These are phyloP conservation scores for Rhizoclosmatium globosum DNA, from an alignment of 192 early-diverging fungal species.

Conservation along the genomic window DNA sequence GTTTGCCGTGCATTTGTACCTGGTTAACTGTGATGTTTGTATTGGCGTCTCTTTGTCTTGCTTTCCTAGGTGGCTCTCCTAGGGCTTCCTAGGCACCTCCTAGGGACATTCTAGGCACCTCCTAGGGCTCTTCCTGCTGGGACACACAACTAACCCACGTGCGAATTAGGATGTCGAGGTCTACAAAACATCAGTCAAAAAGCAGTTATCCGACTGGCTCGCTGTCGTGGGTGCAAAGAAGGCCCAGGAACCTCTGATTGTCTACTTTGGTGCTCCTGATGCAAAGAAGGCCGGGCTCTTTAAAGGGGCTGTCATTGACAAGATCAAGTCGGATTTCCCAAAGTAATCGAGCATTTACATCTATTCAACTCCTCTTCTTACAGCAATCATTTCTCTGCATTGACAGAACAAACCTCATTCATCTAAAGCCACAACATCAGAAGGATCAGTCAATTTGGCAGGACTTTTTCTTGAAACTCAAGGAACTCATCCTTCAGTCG, in stretches of 20 bases:
- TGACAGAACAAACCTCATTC: conserved; percentile 12
- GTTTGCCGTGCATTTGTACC: conserved; percentile 80
- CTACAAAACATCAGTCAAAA: conserved; percentile 71
- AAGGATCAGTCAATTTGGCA: conserved; percentile 74
- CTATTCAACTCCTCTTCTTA: neutral
- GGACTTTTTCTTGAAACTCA: conserved; percentile 75
- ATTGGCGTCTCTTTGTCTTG: too few species aligned
- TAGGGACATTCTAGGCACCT: neutral
- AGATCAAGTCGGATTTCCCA: conserved; percentile 84
- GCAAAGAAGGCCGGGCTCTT: conserved; percentile 40
- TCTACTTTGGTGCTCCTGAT: conserved; percentile 49
- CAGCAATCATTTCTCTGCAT: neutral
- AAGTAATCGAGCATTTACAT: conserved; percentile 6
- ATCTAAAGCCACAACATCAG: conserved; percentile 25
- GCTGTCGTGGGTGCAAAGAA: conserved; percentile 76
- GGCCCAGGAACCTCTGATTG: conserved; percentile 86
- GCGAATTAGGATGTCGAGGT: conserved; percentile 73
- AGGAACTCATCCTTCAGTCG: conserved; percentile 74
- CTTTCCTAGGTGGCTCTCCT: neutral
- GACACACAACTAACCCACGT: neutral
- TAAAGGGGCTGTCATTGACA: conserved; percentile 72
- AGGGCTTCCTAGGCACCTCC: neutral
- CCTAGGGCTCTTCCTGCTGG: too few species aligned
- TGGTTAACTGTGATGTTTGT: conserved; percentile 79
- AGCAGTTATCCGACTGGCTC: conserved; percentile 82